These are phyloP conservation scores for Grosmannia serpens DNA, from an alignment of 2,329 filamentous ascomycete species.

Conservation along the genomic window DNA sequence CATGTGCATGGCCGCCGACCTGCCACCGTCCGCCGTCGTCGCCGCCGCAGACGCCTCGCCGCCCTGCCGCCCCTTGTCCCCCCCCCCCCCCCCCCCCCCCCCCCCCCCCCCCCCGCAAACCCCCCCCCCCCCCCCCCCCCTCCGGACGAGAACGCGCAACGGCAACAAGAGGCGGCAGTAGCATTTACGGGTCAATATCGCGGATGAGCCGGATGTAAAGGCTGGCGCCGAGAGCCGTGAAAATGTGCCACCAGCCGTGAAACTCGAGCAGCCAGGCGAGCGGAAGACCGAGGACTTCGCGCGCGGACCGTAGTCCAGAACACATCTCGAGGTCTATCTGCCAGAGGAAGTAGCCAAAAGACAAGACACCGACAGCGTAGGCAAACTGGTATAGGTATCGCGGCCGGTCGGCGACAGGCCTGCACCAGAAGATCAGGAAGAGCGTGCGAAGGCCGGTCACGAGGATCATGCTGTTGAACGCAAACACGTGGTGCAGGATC, in stretches of 20 bases:
- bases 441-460: constrained; percentile 22
- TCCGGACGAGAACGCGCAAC: background rate
- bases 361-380: constrained; percentile 21
- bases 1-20: too few species aligned
- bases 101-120: too few species aligned
- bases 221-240: constrained; percentile 43
- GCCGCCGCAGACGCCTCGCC: too few species aligned
- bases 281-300: constrained; percentile 36
- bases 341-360: constrained; percentile 41
- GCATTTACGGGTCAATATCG: constrained; percentile 13
- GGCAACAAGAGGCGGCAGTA: background rate
- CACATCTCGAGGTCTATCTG: constrained; percentile 45
- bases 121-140: too few species aligned
- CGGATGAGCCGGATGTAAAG: constrained; percentile 25
- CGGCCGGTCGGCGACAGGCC: constrained; percentile 6
- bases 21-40: too few species aligned
- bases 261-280: constrained; percentile 45
- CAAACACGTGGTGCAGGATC: constrained; percentile 30
- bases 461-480: constrained; percentile 23
- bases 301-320: constrained; percentile 29
- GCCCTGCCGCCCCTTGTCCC: too few species aligned
- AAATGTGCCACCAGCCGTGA: constrained; percentile 54
- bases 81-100: too few species aligned
- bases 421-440: constrained; percentile 21
- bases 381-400: background rate